Percentiles rank a stretch among this genome's conserved stretches.
These are phyloP conservation scores for Fusarium sp. DNA, from an alignment of 2,329 filamentous ascomycete species.

Conservation along the genomic window DNA sequence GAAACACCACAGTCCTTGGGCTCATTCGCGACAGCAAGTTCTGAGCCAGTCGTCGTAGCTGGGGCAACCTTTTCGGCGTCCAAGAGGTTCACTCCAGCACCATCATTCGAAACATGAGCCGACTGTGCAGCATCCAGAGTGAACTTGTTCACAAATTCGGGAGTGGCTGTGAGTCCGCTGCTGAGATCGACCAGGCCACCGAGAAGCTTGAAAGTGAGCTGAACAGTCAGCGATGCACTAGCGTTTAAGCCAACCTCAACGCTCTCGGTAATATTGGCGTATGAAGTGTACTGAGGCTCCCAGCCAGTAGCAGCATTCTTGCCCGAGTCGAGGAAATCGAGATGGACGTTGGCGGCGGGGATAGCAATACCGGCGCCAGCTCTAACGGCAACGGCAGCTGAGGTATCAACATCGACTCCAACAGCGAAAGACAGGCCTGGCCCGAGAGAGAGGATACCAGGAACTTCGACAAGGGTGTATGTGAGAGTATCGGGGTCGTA, in stretches of 20 bases:
- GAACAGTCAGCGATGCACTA: neutral
- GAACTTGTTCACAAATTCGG: constrained; percentile 12
- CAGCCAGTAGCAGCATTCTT: constrained; percentile 13
- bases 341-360: constrained; percentile 1
- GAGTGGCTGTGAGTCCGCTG: constrained; percentile 5
- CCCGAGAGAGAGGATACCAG: constrained; percentile 1
- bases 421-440: constrained; percentile 4
- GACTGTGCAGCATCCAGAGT: neutral
- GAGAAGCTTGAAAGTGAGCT: constrained; percentile 3
- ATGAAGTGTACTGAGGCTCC: constrained; percentile 7
- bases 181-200: constrained; percentile 11
- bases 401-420: neutral
- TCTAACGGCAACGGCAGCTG: neutral
- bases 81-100: neutral
- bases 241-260: constrained; percentile 11
- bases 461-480: neutral
- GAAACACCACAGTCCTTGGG: constrained; percentile 4
- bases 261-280: constrained; percentile 9
- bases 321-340: neutral
- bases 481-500: constrained; percentile 8
- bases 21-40: neutral
- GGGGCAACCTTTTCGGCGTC: neutral
- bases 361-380: constrained; percentile 10
- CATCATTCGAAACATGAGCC: neutral
- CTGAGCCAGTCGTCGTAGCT: neutral